A percentile compares a stretch with the other conserved stretches of the same genome.
Evolutionary conservation across 2,329 filamentous ascomycete species (phyloP).

Genomic region (Cladobotryum mycophilum): DNA sequence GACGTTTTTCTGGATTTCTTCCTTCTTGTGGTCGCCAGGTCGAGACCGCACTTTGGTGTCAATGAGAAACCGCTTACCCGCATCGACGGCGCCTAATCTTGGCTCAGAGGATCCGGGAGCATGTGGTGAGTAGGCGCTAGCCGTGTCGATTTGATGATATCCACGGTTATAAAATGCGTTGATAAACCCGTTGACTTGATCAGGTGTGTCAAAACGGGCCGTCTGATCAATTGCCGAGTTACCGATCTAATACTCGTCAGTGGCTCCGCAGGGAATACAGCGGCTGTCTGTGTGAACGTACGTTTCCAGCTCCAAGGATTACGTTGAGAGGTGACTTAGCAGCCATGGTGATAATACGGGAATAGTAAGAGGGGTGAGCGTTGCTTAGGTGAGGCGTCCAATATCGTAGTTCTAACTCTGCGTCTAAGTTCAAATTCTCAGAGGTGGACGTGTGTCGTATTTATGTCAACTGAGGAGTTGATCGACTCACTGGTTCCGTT

Average conservation of each 20-base stretch:
- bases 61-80: slow-evolving; percentile 25
- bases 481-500: too few species aligned
- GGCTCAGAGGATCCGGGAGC: slow-evolving; percentile 24
- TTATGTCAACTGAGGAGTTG: too few species aligned
- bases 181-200: slow-evolving; percentile 20
- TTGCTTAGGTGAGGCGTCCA: too few species aligned
- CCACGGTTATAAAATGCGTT: slow-evolving; percentile 6
- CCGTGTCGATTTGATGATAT: slow-evolving; percentile 7
- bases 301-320: slow-evolving; percentile 7
- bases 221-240: slow-evolving; percentile 16
- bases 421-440: too few species aligned
- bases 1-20: slow-evolving; percentile 24
- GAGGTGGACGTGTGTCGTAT: too few species aligned
- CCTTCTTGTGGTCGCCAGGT: slow-evolving; percentile 23
- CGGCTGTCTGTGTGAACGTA: background rate
- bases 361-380: too few species aligned
- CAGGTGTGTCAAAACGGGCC: slow-evolving; percentile 19
- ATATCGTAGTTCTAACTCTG: too few species aligned
- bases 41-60: slow-evolving; percentile 29
- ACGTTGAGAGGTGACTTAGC: slow-evolving; percentile 1
- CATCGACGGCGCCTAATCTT: slow-evolving; percentile 22
- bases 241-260: slow-evolving; percentile 15
- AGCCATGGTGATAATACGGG: background rate
- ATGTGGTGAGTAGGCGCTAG: slow-evolving; percentile 2
- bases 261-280: too few species aligned